These are phyloP conservation scores for Prunus armeniaca DNA, from an alignment of 306 rosid species.

Conservation along the genomic window DNA sequence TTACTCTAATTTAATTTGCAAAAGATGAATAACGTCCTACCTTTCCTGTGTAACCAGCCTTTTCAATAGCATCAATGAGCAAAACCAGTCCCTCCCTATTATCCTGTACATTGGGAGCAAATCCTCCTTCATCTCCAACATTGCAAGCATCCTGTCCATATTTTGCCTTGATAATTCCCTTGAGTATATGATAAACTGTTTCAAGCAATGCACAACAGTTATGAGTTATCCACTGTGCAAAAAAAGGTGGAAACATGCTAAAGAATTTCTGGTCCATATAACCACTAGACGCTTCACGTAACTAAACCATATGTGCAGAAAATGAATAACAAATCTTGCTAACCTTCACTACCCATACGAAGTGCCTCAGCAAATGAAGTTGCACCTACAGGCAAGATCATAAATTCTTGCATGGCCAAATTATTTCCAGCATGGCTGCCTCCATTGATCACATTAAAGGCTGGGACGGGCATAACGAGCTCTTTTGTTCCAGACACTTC, in stretches of 20 bases:
- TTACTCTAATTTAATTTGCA: constrained; percentile 10
- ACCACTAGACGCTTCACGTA: constrained; percentile 8
- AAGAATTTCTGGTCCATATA: neutral
- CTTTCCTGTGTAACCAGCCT: constrained; percentile 98
- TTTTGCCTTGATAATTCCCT: constrained; percentile 92
- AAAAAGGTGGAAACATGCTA: neutral
- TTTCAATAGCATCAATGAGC: constrained; percentile 95
- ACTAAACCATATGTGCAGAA: neutral
- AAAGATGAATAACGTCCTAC: constrained; percentile 27
- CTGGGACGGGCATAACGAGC: constrained; percentile 98
- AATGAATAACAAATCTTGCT: constrained; percentile 12
- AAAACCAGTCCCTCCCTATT: constrained; percentile 89
- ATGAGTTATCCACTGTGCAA: neutral
- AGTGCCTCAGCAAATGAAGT: constrained; percentile 87
- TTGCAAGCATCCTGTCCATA: constrained; percentile 99
- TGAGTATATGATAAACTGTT: constrained; percentile 81
- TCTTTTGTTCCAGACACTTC: constrained; percentile 83
- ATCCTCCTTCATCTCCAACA: constrained; percentile 99
- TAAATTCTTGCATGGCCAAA: constrained; percentile 97
- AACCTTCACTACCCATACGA: constrained; percentile 98
- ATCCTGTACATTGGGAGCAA: constrained; percentile 98
- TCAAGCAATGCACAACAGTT: neutral
- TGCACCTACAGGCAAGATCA: constrained; percentile 95
- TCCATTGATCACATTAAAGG: constrained; percentile 95
- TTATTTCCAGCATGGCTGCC: constrained; percentile 98